Percentiles rank a stretch among this genome's conserved stretches.
phyloP scores from a whole-genome alignment of 2,329 filamentous ascomycete genomes.

The Pyrenochaeta sp. region DNA sequence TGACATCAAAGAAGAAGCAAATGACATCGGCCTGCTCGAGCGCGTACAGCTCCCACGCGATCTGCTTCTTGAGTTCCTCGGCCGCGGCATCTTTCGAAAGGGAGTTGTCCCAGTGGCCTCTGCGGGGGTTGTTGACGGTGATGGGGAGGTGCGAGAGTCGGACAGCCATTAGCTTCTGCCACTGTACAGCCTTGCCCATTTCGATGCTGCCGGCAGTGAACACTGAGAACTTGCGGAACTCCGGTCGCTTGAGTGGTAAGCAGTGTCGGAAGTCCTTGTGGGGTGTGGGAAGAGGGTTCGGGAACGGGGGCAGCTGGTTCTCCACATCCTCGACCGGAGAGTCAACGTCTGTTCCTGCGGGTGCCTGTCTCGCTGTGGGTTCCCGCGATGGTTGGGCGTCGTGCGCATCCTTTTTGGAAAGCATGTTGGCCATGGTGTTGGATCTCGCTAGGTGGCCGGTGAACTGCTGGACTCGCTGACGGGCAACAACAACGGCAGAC shows the following conservation, averaged over 20 bases:
- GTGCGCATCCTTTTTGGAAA: slow-evolving; percentile 4
- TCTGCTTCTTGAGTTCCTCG: slow-evolving; percentile 60
- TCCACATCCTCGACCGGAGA: too few relatives aligned
- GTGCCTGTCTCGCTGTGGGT: slow-evolving; percentile 2
- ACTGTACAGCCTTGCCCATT: slow-evolving; percentile 55
- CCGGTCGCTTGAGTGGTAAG: slow-evolving; percentile 22
- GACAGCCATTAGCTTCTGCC: slow-evolving; percentile 58
- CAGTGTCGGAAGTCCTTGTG: slow-evolving; percentile 23
- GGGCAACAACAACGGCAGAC: background rate
- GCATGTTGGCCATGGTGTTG: slow-evolving; percentile 8
- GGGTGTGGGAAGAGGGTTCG: slow-evolving; percentile 8
- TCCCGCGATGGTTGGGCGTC: slow-evolving; percentile 1
- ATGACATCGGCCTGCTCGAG: slow-evolving; percentile 62
- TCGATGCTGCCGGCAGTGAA: slow-evolving; percentile 68
- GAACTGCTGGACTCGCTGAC: slow-evolving; percentile 10
- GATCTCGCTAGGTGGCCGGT: slow-evolving; percentile 10
- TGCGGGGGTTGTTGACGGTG: slow-evolving; percentile 65
- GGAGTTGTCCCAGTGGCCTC: slow-evolving; percentile 63
- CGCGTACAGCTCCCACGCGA: slow-evolving; percentile 68
- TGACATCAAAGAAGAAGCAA: slow-evolving; percentile 64
- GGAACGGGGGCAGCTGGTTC: slow-evolving; percentile 23
- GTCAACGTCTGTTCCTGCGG: background rate
- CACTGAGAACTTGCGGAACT: slow-evolving; percentile 48
- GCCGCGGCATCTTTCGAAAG: slow-evolving; percentile 57
- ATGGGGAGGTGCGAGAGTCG: slow-evolving; percentile 55